These are phyloP conservation scores for Cyberlindnera saturnus DNA, from an alignment of 805 yeast genomes.

Conservation along the genomic window DNA sequence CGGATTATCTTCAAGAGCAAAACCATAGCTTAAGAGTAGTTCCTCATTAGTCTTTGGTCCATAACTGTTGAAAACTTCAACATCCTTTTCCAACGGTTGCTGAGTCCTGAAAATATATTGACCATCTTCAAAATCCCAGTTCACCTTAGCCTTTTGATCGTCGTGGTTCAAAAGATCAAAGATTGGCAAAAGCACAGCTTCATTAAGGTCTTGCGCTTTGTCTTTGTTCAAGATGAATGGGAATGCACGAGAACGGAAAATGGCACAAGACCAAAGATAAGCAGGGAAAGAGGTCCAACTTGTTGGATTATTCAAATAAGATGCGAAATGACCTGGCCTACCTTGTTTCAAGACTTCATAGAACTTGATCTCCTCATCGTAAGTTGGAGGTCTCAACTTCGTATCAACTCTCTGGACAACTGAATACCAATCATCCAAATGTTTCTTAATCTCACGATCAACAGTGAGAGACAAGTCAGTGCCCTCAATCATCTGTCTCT, in stretches of 20 bases:
- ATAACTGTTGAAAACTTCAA: conserved; percentile 71
- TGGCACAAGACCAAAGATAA: conserved; percentile 70
- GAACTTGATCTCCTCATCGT: conserved; percentile 23
- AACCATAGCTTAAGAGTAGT: conserved; percentile 76
- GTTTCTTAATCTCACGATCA: conserved; percentile 34
- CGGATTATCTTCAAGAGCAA: conserved; percentile 49
- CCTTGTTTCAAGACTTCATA: conserved; percentile 21
- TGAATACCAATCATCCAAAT: conserved; percentile 57
- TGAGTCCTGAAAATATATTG: conserved; percentile 38
- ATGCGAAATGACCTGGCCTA: conserved; percentile 20
- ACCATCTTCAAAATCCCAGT: conserved; percentile 42
- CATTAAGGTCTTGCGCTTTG: conserved; percentile 33
- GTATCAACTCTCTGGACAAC: conserved; percentile 20
- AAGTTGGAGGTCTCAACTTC: conserved; percentile 9
- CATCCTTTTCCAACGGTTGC: conserved; percentile 26
- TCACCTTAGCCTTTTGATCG: conserved; percentile 49
- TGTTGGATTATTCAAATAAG: conserved; percentile 21
- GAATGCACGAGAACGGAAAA: conserved; percentile 74
- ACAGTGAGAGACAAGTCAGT: conserved; percentile 63
- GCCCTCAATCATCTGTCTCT: conserved; percentile 48
- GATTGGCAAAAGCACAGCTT: conserved; percentile 71
- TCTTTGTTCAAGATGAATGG: conserved; percentile 53
- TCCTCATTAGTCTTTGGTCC: conserved; percentile 89
- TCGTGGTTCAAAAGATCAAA: conserved; percentile 74
- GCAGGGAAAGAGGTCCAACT: conserved; percentile 63